Conservation (phyloP, 192 early-diverging fungal species). For the Linnemannia hyalina region DNA sequence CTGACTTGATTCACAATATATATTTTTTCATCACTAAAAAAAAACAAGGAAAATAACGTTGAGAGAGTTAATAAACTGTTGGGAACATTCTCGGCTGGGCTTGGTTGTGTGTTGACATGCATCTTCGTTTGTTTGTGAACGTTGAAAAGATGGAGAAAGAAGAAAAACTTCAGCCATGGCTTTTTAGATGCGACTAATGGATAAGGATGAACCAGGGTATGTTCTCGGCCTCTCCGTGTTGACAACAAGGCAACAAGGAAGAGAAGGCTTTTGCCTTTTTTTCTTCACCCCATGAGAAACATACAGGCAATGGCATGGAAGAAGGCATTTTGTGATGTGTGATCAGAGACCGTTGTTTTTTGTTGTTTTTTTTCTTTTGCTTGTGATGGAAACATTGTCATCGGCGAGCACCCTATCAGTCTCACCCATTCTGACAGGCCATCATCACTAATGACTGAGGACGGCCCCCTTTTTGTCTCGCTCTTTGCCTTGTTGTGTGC, state of each 20-base stretch:
- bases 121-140: not conserved
- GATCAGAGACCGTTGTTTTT: too few relatives aligned
- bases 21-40: not conserved
- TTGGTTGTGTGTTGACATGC: not conserved
- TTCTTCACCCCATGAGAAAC: too few relatives aligned
- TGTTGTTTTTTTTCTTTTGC: not conserved
- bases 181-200: not conserved
- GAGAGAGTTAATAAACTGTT: not conserved
- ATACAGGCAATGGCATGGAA: too few relatives aligned
- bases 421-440: not conserved
- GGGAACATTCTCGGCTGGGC: not conserved
- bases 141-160: not conserved
- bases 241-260: too few relatives aligned
- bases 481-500: not conserved
- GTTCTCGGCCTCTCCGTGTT: too few relatives aligned
- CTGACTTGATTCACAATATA: not conserved
- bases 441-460: not conserved
- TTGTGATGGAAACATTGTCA: conserved; percentile 1
- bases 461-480: not conserved
- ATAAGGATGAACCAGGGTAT: not conserved
- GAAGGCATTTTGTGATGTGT: too few relatives aligned
- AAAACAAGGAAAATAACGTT: not conserved
- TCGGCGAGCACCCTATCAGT: not conserved
- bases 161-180: not conserved
- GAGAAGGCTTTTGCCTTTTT: too few relatives aligned